Conservation (phyloP, 441 rosid species). For the Adansonia grandidieri region DNA sequence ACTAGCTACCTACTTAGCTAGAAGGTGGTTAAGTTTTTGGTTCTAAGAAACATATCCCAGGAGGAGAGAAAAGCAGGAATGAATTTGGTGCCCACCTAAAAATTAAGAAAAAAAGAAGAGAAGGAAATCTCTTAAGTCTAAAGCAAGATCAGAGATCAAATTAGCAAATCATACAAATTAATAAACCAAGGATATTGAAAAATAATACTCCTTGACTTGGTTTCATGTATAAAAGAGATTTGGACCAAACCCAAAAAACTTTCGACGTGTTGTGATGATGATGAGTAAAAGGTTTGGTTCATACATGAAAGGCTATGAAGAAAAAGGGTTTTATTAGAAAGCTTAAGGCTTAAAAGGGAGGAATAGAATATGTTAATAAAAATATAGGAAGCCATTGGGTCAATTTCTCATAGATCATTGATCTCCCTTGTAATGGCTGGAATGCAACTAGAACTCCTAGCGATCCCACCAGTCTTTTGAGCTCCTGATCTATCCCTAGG, state of each 20-base stretch:
- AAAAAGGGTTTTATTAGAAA: no score
- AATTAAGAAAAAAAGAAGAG: not conserved
- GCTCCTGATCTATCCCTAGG: conserved; percentile 45
- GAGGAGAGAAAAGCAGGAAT: not conserved
- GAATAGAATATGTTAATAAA: not conserved
- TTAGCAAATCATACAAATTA: not conserved
- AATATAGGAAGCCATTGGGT: conserved; percentile 11
- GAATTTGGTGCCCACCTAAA: not conserved
- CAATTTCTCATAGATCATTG: conserved; percentile 32
- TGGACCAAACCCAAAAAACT: conserved; percentile 15
- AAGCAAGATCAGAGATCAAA: not conserved
- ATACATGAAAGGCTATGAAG: not conserved
- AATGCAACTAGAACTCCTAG: conserved; percentile 92
- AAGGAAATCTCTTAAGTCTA: not conserved
- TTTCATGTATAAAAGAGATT: not conserved
- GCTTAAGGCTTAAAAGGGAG: not conserved
- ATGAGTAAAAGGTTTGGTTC: conserved; percentile 17
- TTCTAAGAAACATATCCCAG: not conserved
- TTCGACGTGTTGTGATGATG: not conserved
- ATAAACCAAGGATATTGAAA: conserved; percentile 25
- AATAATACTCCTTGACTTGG: conserved; percentile 7
- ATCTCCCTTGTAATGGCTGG: conserved; percentile 76
- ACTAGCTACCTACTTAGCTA: not conserved
- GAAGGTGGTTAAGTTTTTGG: conserved; percentile 8
- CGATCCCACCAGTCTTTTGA: conserved; percentile 55